phyloP scores from a whole-genome alignment of 345 rosid genomes.

The Brassica incana region DNA sequence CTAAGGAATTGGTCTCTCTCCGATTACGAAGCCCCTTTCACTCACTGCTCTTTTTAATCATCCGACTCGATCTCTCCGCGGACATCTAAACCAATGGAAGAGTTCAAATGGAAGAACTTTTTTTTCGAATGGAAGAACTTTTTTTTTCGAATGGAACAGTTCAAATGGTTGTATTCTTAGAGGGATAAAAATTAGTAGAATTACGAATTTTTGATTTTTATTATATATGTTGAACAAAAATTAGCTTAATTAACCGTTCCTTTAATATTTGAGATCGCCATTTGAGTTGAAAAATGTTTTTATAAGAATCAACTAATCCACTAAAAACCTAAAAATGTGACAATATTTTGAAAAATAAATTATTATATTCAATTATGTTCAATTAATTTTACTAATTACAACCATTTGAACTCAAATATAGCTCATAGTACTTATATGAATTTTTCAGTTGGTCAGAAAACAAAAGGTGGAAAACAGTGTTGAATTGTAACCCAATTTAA shows the following conservation, averaged over 20 bases:
- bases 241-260: background rate
- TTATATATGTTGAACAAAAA: background rate
- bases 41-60: slow-evolving; percentile 10
- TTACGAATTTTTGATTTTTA: too few species aligned
- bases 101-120: background rate
- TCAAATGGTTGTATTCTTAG: background rate
- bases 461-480: background rate
- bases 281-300: background rate
- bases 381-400: background rate
- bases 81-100: background rate
- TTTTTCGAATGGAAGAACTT: too few species aligned
- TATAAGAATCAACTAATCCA: background rate
- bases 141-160: background rate
- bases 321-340: background rate
- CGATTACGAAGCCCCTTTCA: slow-evolving; percentile 29
- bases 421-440: background rate
- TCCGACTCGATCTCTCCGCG: background rate
- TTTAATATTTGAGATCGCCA: background rate
- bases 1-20: slow-evolving; percentile 42
- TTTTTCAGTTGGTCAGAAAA: background rate
- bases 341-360: background rate
- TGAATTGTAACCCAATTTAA: background rate
- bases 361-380: background rate
- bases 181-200: background rate
- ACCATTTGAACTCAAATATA: background rate